phyloP scores from a whole-genome alignment of 345 rosid genomes.

The Ricinus communis region DNA sequence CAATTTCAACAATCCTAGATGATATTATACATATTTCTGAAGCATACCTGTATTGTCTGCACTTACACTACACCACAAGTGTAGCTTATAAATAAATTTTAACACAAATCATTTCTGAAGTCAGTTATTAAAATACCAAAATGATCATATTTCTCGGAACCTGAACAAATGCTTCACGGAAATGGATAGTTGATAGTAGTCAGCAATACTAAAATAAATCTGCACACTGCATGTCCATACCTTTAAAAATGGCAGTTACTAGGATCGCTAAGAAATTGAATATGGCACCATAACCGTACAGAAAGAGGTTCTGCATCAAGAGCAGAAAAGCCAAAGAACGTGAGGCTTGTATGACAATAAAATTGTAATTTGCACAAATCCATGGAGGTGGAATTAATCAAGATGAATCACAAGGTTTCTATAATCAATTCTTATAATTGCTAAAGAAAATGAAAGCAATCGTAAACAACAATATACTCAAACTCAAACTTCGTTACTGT shows the following conservation, averaged over 20 bases:
- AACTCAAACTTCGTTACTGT: not conserved
- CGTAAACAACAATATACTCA: not conserved
- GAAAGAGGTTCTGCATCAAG: constrained; percentile 69
- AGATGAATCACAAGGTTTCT: too few relatives aligned
- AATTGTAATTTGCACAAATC: not conserved
- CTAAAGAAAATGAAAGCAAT: not conserved
- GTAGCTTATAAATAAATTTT: not conserved
- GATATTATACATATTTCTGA: not conserved
- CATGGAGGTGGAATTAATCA: not conserved
- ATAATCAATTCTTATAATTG: not conserved
- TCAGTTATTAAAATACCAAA: not conserved
- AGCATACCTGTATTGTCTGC: not conserved
- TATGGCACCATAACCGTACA: constrained; percentile 97
- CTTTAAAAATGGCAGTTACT: constrained; percentile 65
- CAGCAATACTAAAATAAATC: not conserved
- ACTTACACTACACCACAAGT: not conserved
- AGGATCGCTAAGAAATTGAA: constrained; percentile 87
- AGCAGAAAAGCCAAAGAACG: constrained; percentile 26
- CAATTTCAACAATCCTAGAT: not conserved
- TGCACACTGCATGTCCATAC: constrained; percentile 27
- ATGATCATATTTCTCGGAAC: not conserved
- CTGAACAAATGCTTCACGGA: not conserved
- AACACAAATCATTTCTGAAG: not conserved
- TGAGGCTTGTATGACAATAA: not conserved
- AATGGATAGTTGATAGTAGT: not conserved